phyloP scores from a whole-genome alignment of 1,284 basidiomycete species.

The Puccinia triticina region DNA sequence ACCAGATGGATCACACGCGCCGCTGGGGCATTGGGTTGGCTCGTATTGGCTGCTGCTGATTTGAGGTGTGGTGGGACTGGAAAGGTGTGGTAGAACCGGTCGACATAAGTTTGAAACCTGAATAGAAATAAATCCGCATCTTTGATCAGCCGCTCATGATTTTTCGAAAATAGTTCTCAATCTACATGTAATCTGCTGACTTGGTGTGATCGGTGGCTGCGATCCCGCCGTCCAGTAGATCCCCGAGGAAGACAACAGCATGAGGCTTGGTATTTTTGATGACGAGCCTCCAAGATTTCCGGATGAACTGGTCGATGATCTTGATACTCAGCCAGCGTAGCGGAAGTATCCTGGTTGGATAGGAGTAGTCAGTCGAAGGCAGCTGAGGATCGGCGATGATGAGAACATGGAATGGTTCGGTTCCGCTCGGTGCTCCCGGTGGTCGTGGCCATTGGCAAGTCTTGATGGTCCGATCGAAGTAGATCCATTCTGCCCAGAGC shows the following conservation, averaged over 20 bases:
- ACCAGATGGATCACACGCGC: constrained; percentile 70
- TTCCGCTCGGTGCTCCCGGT: not conserved
- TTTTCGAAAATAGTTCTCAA: no score
- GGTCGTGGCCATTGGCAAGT: constrained; percentile 35
- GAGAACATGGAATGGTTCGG: constrained; percentile 37
- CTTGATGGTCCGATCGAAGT: constrained; percentile 21
- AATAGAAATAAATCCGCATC: not conserved
- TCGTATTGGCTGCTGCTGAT: constrained; percentile 6
- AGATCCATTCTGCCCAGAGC: constrained; percentile 32
- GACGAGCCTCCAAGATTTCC: constrained; percentile 44
- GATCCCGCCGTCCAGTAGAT: constrained; percentile 74
- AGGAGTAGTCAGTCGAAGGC: constrained; percentile 42
- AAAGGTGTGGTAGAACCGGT: constrained; percentile 64
- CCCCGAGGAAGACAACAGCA: constrained; percentile 76
- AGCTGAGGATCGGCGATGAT: constrained; percentile 51
- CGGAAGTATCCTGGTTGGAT: constrained; percentile 4
- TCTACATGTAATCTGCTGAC: constrained; percentile 68
- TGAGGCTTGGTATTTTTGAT: constrained; percentile 64
- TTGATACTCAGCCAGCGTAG: constrained; percentile 27
- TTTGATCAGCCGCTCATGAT: not conserved
- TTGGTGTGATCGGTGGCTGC: constrained; percentile 67
- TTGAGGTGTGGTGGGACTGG: constrained; percentile 66
- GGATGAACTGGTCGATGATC: constrained; percentile 49
- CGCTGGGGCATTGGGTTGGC: constrained; percentile 57
- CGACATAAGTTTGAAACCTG: constrained; percentile 69